These are phyloP conservation scores for Pythium monospermum DNA, from an alignment of 352 stramenopile genomes.

Conservation along the genomic window DNA sequence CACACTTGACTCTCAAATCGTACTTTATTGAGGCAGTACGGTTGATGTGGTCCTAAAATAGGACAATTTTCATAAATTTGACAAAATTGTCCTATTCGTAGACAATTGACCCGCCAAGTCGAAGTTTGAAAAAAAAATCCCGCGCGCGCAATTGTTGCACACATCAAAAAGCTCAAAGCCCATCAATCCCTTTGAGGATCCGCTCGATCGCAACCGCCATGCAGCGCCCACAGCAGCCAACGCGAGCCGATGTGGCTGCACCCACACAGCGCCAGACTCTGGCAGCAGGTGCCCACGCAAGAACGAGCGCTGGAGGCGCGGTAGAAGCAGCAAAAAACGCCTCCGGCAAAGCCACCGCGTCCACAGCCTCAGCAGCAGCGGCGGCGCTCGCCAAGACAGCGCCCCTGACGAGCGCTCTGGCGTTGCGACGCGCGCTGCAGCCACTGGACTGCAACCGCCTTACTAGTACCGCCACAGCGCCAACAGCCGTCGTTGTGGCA, in stretches of 20 bases:
- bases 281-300: background rate
- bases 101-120: slow-evolving; percentile 7
- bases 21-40: too few relatives aligned
- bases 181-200: background rate
- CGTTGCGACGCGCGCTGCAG: slow-evolving; percentile 8
- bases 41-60: too few relatives aligned
- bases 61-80: too few relatives aligned
- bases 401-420: background rate
- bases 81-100: too few relatives aligned
- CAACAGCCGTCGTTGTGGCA: background rate
- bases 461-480: background rate
- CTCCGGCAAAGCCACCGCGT: background rate
- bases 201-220: background rate
- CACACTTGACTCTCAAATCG: too few relatives aligned
- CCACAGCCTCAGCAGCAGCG: background rate
- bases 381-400: background rate
- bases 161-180: too few relatives aligned
- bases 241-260: background rate
- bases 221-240: slow-evolving; percentile 4
- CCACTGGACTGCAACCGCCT: slow-evolving; percentile 13
- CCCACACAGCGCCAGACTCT: background rate
- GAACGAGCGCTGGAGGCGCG: background rate
- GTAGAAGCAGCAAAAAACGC: background rate
- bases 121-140: slow-evolving; percentile 7
- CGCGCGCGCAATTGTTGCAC: slow-evolving; percentile 1